Percentiles rank a stretch among this genome's conserved stretches.
Evolutionary conservation across 2,329 filamentous ascomycete genomes (phyloP).

Genomic region (Huntiella savannae): DNA sequence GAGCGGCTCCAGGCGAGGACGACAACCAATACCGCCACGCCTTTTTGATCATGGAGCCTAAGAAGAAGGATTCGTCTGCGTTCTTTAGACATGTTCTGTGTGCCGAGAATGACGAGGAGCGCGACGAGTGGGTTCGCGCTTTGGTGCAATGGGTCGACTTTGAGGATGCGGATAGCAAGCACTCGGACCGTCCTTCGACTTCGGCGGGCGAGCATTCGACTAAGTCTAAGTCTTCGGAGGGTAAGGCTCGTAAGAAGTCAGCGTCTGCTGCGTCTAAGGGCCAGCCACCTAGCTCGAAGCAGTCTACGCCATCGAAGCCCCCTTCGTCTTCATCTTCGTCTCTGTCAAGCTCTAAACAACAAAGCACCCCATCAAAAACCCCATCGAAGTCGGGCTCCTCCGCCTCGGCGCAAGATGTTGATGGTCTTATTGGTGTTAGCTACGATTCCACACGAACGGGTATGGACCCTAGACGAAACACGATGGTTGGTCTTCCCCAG

Average conservation of each 20-base stretch:
- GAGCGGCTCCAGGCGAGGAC: slow-evolving; percentile 42
- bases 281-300: background rate
- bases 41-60: slow-evolving; percentile 85
- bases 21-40: slow-evolving; percentile 95
- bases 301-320: too few relatives aligned
- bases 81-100: slow-evolving; percentile 87
- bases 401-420: slow-evolving; percentile 21
- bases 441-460: slow-evolving; percentile 34
- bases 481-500: slow-evolving; percentile 19
- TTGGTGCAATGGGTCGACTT: slow-evolving; percentile 77
- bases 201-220: slow-evolving; percentile 8
- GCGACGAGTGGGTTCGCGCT: slow-evolving; percentile 84
- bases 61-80: slow-evolving; percentile 80
- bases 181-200: slow-evolving; percentile 15
- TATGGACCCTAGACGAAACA: slow-evolving; percentile 18
- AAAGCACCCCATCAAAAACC: background rate
- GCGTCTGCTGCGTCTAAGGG: slow-evolving; percentile 2
- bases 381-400: slow-evolving; percentile 13
- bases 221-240: slow-evolving; percentile 13
- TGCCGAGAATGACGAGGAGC: slow-evolving; percentile 81
- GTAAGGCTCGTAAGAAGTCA: slow-evolving; percentile 14
- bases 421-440: slow-evolving; percentile 35
- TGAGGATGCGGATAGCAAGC: slow-evolving; percentile 26
- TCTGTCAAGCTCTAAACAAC: background rate
- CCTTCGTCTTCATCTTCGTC: too few relatives aligned